phyloP scores from a whole-genome alignment of 192 early-diverging fungal species.

The Polychytrium aggregatum region DNA sequence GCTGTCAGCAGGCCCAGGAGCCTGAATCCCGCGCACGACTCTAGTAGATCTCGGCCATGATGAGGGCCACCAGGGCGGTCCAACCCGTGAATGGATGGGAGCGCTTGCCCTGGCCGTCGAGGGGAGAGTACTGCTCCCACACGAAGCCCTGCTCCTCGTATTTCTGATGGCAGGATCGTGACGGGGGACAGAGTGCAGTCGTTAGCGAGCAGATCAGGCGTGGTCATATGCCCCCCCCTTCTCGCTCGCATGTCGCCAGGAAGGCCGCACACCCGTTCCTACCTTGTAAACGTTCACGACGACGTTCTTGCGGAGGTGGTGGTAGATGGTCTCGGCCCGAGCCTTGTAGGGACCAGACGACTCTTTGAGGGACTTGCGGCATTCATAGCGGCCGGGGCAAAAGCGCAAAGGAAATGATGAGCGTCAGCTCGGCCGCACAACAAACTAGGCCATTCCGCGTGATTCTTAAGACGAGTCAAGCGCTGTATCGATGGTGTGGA shows the following conservation, averaged over 20 bases:
- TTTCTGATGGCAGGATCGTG: conserved; percentile 34
- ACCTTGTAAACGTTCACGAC: conserved; percentile 65
- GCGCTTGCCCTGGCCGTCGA: conserved; percentile 59
- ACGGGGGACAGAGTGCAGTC: no score
- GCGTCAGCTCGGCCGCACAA: no score
- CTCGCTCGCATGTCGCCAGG: not conserved
- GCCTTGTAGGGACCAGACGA: conserved; percentile 61
- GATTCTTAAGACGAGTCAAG: conserved; percentile 36
- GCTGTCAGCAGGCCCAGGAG: no score
- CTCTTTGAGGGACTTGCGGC: not conserved
- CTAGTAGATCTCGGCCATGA: conserved; percentile 74
- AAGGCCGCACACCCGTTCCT: no score
- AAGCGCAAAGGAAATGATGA: no score
- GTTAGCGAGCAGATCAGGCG: no score
- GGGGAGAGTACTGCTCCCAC: conserved; percentile 85
- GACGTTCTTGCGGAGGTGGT: conserved; percentile 57
- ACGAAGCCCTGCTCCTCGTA: conserved; percentile 70
- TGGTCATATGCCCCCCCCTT: no score
- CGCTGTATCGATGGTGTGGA: no score
- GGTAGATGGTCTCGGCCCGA: conserved; percentile 62
- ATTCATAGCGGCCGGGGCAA: no score
- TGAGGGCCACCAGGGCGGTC: conserved; percentile 69
- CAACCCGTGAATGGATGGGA: conserved; percentile 96
- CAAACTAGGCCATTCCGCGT: conserved; percentile 32
- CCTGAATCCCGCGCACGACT: no score